A percentile compares a stretch with the other conserved stretches of the same genome.
Evolutionary conservation across 1,284 basidiomycete genomes (phyloP).

Genomic region (Puccinia triticina): DNA sequence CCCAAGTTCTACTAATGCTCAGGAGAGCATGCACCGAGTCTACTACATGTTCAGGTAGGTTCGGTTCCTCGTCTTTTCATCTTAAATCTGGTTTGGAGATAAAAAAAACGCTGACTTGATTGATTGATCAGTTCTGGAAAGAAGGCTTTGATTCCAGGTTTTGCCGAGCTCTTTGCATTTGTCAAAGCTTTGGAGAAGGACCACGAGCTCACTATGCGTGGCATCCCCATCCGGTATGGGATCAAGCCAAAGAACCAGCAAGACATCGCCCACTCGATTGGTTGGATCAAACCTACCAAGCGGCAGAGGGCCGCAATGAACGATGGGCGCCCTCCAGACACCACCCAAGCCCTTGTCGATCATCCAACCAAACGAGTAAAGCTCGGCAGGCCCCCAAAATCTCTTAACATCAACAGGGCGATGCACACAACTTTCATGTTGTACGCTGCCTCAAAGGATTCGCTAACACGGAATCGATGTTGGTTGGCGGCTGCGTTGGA

Average conservation of each 20-base stretch:
- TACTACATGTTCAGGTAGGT: constrained; percentile 14
- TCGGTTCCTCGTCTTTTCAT: no score
- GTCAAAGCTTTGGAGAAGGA: no score
- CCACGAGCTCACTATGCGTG: background rate
- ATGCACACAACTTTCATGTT: background rate
- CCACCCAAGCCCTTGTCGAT: no score
- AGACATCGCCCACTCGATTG: no score
- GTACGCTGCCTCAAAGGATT: background rate
- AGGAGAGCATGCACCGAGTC: no score
- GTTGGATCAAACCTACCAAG: no score
- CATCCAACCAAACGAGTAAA: no score
- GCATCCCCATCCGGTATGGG: background rate
- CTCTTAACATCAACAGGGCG: no score
- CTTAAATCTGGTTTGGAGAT: background rate
- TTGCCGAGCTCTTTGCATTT: constrained; percentile 5
- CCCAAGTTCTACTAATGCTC: no score
- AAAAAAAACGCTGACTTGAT: background rate
- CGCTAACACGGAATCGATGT: background rate
- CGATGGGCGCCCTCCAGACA: no score
- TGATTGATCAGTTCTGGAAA: background rate
- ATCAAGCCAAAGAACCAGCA: background rate
- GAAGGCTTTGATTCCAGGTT: background rate
- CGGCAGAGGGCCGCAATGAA: no score
- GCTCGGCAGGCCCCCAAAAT: no score
- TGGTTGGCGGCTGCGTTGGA: constrained; percentile 6